Evolutionary conservation across 257 asterid species (phyloP).

Genomic region (Solanum acaule): DNA sequence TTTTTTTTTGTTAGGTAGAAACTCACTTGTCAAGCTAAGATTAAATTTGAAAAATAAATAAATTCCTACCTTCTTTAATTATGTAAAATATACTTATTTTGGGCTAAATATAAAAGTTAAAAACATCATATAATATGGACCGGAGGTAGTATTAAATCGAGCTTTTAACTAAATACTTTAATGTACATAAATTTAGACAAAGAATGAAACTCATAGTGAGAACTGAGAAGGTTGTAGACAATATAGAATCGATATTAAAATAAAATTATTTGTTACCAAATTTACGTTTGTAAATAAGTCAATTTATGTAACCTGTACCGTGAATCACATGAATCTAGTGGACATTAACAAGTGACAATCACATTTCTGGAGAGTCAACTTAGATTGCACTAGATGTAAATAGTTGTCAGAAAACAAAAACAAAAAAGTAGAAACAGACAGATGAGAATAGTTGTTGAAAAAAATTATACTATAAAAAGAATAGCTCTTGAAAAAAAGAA

Average conservation of each 20-base stretch:
- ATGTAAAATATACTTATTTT: neutral
- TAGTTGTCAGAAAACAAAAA: neutral
- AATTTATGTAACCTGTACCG: neutral
- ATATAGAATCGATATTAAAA: neutral
- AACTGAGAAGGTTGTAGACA: neutral
- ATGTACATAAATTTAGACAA: neutral
- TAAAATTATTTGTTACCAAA: neutral
- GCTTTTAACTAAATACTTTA: neutral
- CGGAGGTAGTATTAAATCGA: neutral
- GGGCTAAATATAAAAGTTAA: neutral
- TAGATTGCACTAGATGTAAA: neutral
- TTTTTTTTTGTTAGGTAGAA: neutral
- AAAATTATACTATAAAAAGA: neutral
- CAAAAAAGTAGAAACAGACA: neutral
- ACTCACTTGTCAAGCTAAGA: neutral
- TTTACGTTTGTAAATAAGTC: neutral
- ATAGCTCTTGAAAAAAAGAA: neutral
- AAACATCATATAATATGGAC: neutral
- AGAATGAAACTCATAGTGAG: neutral
- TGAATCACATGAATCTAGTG: neutral
- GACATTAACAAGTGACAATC: neutral
- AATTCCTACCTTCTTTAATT: neutral
- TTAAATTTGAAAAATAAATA: neutral
- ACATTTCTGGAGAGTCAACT: neutral
- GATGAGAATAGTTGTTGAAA: neutral